Conservation (phyloP, 768 basidiomycete species). For the Brasilioporus rufonigricans region DNA sequence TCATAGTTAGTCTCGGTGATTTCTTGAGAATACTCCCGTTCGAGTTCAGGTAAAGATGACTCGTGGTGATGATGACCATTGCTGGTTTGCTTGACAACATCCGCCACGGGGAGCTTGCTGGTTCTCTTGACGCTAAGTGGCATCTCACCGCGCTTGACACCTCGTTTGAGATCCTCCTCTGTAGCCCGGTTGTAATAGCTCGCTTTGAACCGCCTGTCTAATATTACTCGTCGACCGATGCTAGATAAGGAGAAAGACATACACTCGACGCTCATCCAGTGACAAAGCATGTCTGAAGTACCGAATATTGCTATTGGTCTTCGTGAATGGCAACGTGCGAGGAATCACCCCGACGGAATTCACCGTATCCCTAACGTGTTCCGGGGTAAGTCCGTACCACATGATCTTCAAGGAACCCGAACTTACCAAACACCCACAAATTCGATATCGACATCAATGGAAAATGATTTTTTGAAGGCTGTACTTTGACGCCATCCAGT, state of each 20-base stretch:
- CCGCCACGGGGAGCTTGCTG: neutral
- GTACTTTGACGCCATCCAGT: constrained; percentile 61
- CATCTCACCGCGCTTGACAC: constrained; percentile 52
- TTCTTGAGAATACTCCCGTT: constrained; percentile 37
- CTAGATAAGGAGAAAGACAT: constrained; percentile 15
- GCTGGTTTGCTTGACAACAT: neutral
- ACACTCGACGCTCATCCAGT: constrained; percentile 65
- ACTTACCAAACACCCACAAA: constrained; percentile 72
- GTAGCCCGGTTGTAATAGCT: constrained; percentile 41
- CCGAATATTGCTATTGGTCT: constrained; percentile 57
- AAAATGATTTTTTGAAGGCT: constrained; percentile 73
- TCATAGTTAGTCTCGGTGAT: constrained; percentile 53
- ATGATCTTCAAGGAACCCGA: neutral
- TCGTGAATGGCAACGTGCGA: constrained; percentile 62
- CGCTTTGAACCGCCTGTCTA: constrained; percentile 31
- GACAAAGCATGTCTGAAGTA: constrained; percentile 70
- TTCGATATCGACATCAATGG: constrained; percentile 68
- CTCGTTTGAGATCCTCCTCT: constrained; percentile 38
- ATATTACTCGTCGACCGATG: neutral
- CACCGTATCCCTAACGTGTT: constrained; percentile 61
- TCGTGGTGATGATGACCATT: constrained; percentile 8
- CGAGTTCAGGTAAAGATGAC: constrained; percentile 34
- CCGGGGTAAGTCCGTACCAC: neutral
- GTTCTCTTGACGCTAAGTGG: constrained; percentile 34
- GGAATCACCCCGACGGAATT: constrained; percentile 67